These are phyloP conservation scores for Berberis vulgaris DNA, from an alignment of 164 flowering plant species.

Conservation along the genomic window DNA sequence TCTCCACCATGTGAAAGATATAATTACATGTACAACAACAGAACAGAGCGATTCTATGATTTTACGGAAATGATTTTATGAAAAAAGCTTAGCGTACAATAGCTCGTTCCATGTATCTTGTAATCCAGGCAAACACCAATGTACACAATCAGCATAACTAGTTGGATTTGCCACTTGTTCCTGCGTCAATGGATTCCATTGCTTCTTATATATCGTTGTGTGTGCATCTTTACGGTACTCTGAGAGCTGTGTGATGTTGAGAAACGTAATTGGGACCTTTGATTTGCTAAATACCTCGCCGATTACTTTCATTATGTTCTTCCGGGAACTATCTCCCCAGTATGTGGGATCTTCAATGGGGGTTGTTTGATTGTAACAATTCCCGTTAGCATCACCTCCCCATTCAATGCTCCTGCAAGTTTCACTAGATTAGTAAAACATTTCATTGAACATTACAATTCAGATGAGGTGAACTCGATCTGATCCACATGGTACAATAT, in stretches of 20 bases:
- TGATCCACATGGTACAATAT: no score
- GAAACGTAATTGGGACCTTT: constrained; percentile 51
- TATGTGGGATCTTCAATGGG: constrained; percentile 55
- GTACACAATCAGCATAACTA: constrained; percentile 80
- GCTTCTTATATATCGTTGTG: constrained; percentile 86
- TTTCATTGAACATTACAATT: no score
- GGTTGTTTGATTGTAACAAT: constrained; percentile 72
- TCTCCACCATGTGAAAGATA: no score
- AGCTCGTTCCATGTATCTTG: constrained; percentile 98
- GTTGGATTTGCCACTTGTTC: constrained; percentile 69
- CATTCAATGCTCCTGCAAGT: constrained; percentile 59
- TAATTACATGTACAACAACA: no score
- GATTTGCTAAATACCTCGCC: constrained; percentile 49
- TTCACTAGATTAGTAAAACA: not conserved
- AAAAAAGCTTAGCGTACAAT: constrained; percentile 69
- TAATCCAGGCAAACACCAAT: constrained; percentile 95
- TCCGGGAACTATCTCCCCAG: constrained; percentile 58
- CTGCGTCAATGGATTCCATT: constrained; percentile 64
- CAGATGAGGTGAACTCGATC: no score
- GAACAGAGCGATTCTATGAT: no score
- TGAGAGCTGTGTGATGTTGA: constrained; percentile 88
- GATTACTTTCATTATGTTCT: constrained; percentile 62
- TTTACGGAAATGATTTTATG: constrained; percentile 17
- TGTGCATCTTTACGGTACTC: constrained; percentile 81
- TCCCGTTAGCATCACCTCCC: constrained; percentile 53